A percentile compares a stretch with the other conserved stretches of the same genome.
These are phyloP conservation scores for Solidago caesia DNA, from an alignment of 129 eudicot genomes.

Conservation along the genomic window DNA sequence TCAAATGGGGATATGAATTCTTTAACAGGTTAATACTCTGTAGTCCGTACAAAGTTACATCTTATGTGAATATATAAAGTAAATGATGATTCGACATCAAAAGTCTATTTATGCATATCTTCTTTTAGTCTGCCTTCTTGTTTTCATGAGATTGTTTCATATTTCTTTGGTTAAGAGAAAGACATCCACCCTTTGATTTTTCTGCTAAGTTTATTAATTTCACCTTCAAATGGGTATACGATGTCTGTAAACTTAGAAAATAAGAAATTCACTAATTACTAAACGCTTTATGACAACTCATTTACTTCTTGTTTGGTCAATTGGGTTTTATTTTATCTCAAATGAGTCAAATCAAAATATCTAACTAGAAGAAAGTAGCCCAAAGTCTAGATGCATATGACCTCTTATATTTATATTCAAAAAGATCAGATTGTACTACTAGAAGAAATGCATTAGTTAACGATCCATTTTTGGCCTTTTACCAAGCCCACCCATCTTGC, in stretches of 20 bases:
- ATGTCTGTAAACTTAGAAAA: neutral
- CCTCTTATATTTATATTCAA: no score
- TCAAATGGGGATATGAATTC: conserved; percentile 4
- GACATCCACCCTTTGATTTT: neutral
- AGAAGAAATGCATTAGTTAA: no score
- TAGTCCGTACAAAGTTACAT: neutral
- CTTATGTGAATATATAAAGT: neutral
- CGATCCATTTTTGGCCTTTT: no score
- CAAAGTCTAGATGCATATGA: no score
- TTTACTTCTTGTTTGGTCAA: no score
- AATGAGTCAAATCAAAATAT: no score
- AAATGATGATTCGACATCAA: conserved; percentile 8
- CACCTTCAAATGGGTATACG: neutral
- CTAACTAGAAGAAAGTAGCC: no score
- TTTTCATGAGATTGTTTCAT: neutral
- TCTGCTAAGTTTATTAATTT: neutral
- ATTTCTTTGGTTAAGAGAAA: neutral
- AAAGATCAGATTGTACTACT: no score
- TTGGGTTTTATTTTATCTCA: no score
- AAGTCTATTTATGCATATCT: neutral
- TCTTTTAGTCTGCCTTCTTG: neutral
- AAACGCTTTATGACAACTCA: no score
- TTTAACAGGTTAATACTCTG: neutral
- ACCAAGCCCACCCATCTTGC: no score
- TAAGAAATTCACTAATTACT: neutral